phyloP scores from a whole-genome alignment of 495 filamentous ascomycete species.

The Chaetomium tenue region DNA sequence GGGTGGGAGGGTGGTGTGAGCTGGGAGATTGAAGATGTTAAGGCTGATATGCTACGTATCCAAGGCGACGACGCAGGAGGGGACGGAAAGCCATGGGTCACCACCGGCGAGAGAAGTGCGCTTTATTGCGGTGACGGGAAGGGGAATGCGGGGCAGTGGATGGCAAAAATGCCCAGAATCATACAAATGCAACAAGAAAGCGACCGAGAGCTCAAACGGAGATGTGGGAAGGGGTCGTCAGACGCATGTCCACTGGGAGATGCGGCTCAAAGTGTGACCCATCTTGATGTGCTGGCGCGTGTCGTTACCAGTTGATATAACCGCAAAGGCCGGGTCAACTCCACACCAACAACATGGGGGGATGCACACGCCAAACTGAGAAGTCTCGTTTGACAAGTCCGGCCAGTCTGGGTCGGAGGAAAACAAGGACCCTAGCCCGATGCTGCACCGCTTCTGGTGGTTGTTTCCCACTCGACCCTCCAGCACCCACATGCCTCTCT shows the following conservation, averaged over 20 bases:
- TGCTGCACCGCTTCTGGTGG: slow-evolving; percentile 37
- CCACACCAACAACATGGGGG: slow-evolving; percentile 55
- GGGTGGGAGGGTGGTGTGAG: slow-evolving; percentile 40
- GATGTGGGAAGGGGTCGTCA: slow-evolving; percentile 47
- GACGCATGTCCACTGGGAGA: slow-evolving; percentile 53
- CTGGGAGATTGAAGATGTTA: slow-evolving; percentile 35
- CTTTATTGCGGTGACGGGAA: slow-evolving; percentile 58
- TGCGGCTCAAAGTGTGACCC: slow-evolving; percentile 63
- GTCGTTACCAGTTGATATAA: slow-evolving; percentile 77
- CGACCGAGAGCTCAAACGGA: slow-evolving; percentile 47
- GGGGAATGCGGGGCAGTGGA: slow-evolving; percentile 50
- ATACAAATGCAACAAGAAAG: slow-evolving; percentile 43
- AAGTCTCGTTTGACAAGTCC: slow-evolving; percentile 49
- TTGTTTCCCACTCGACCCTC: slow-evolving; percentile 31
- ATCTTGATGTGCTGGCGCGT: slow-evolving; percentile 90
- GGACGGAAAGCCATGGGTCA: slow-evolving; percentile 39
- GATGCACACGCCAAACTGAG: slow-evolving; percentile 47
- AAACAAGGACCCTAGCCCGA: slow-evolving; percentile 40
- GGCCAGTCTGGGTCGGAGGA: slow-evolving; percentile 40
- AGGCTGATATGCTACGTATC: slow-evolving; percentile 53
- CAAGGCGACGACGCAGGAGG: slow-evolving; percentile 49
- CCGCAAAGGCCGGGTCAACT: slow-evolving; percentile 58
- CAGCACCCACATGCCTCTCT: slow-evolving; percentile 14
- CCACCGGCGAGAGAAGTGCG: slow-evolving; percentile 60
- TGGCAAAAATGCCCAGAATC: slow-evolving; percentile 46